Base-by-base conservation (phyloP, 2,329 filamentous ascomycete genomes). In the Chrysoporthe austroafricana region DNA sequence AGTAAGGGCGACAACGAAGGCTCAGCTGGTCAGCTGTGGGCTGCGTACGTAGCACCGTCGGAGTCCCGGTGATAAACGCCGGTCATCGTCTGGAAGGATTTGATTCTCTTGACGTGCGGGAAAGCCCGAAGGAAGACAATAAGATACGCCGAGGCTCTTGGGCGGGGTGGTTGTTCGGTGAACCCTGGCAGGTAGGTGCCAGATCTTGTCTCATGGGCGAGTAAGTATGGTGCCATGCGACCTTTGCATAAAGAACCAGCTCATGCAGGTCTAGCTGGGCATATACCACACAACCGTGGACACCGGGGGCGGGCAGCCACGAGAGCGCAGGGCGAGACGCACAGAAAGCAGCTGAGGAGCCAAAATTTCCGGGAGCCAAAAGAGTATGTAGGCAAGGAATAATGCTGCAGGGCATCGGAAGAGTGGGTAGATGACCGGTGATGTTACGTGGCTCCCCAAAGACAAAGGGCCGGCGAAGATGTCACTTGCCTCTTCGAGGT, bases 21-120 rank as follows among this genome's bases (percentile, higher is more conserved):
- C 54, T 64, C 63, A 64, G 43, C 63, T 59, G 62, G 32, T 50
- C 54, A 57, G 32, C 43, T 26, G 36, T 64, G 54, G 63, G 32
- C 32, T 64, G 43, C 54, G 54, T 32, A 64, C 56, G 63, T 59
- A 36, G 63, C 56, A 64, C 63, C 50, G n/a, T 64, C 63, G 63
- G 63, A 48, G 54, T n/a, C 42, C 21, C 54, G 63, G 63, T 52
- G 18, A 39, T 58, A n/a, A 52, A 52, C 26, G 43, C 63, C 63
- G 63, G 63, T 50, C 42, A 58, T 64, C 18, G 43, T 26, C 42
- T 58, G 32, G 21, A 42, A 39, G 26, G 26, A 21, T 26, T 64
- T 18, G 44, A 50, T 26, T 16, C 52, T 56, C 56, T 59, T 21
- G 42, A 14, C 16, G 21, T 26, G 7, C 46, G 36, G n/a, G 13